phyloP scores from a whole-genome alignment of 225 moss, liverwort and hornwort genomes.

The Pseudisothecium myosuroides region DNA sequence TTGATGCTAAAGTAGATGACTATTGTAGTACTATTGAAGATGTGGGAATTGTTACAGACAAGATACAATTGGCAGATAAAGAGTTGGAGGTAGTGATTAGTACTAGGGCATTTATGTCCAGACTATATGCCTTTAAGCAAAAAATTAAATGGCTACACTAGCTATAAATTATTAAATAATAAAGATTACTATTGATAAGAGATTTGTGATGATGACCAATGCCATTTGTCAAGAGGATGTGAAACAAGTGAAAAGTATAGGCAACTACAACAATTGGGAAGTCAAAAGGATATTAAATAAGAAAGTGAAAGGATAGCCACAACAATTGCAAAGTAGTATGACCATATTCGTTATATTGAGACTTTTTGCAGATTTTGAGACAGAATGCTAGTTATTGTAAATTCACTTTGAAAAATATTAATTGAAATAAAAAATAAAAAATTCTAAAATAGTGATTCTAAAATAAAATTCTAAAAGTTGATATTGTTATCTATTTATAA shows the following conservation, averaged over 20 bases:
- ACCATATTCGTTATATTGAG: too few species aligned
- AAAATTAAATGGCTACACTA: neutral
- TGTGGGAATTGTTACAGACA: neutral
- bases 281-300: neutral
- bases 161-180: neutral
- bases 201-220: neutral
- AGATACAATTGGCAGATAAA: neutral
- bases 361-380: too few species aligned
- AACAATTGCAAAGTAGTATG: neutral
- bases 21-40: neutral
- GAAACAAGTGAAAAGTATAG: neutral
- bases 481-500: too few species aligned
- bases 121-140: neutral
- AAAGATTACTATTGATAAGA: neutral
- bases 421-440: too few species aligned
- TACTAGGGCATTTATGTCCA: neutral
- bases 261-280: neutral
- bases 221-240: neutral
- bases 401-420: too few species aligned
- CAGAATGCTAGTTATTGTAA: too few species aligned
- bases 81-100: neutral
- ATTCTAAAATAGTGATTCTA: too few species aligned
- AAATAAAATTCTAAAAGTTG: too few species aligned
- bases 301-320: fast-evolving
- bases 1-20: neutral